Evolutionary conservation across 257 asterid genomes (phyloP), one percentile per base, ranked within the genome.

Genomic region (Fraxinus americana): DNA sequence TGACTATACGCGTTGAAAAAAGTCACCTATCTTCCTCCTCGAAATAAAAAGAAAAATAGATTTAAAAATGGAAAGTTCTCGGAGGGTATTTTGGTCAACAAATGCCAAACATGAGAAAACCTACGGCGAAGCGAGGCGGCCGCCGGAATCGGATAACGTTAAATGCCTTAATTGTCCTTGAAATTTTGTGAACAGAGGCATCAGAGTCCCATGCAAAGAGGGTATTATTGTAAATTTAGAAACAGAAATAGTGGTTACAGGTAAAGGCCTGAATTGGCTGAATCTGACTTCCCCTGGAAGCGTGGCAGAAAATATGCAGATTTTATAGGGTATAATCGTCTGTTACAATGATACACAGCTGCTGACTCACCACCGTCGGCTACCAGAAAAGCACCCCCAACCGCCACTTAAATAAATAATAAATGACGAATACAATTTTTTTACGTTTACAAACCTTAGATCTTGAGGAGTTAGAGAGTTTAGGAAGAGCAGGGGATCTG

Each of bases 391-490:
- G 27, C 65, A 54, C 25, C 65, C 3, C 65, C 10, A 54, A n/a
- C 75, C 67, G 52, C 73, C 82, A 84, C n/a, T 81, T 14, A 76
- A 76, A 12, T 7, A 14, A 68, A 4, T 54, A 50, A 21, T 14
- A 73, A 45, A 39, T 34, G 38, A 23, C 57, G 45, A 63, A 41
- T 21, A 39, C 1, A 35, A 4, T 36, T 39, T 17, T 17, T 23
- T 11, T 2, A 14, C n/a, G 57, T 23, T 70, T 23, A 87, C 93
- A 21, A 75, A 89, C 96, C 97, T 92, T 87, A 93, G 98, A 92
- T 92, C 97, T 92, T 74, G 89, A 4, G 23, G 77, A 35, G 76
- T 80, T 17, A 3, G 77, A 36, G 63, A 73, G 78, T 67, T 86
- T 88, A 17, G 77, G 76, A 76, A 50, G 67, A 35, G 75, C 35